Evolutionary conservation across 805 yeast species (phyloP).

Genomic region (Lipomyces starkeyi): DNA sequence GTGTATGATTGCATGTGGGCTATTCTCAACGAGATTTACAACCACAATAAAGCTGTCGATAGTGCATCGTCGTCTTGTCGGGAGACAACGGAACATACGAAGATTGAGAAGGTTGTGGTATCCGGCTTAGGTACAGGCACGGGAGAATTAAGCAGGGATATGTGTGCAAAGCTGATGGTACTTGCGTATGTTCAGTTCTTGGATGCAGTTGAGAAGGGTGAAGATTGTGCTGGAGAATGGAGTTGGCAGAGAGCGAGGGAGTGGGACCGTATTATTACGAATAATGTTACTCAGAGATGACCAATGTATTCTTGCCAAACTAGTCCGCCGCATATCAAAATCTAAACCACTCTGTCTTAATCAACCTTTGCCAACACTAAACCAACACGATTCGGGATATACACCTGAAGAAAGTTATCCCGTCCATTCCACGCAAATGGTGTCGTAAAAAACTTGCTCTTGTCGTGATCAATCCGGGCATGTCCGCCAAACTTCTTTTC

Average conservation of each 20-base stretch:
- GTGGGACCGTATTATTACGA: constrained; percentile 6
- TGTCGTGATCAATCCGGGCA: constrained; percentile 51
- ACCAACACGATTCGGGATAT: constrained; percentile 77
- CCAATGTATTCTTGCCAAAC: background rate
- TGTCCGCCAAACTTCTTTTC: constrained; percentile 79
- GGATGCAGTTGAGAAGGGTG: constrained; percentile 25
- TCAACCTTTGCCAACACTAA: constrained; percentile 58
- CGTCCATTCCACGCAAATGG: constrained; percentile 82
- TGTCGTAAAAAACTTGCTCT: constrained; percentile 70
- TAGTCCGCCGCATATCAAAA: background rate
- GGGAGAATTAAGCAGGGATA: constrained; percentile 28
- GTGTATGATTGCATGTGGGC: constrained; percentile 38
- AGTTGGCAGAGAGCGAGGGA: constrained; percentile 29
- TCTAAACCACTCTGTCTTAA: background rate
- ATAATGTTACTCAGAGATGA: background rate
- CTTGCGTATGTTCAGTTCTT: constrained; percentile 33
- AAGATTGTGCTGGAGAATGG: constrained; percentile 20
- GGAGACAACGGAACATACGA: background rate
- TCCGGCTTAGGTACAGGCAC: constrained; percentile 38
- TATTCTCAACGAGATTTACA: constrained; percentile 28
- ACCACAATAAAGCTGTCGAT: constrained; percentile 11
- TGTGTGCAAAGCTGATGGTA: constrained; percentile 34
- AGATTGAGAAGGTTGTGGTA: constrained; percentile 25
- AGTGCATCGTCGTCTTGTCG: background rate
- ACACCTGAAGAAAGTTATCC: constrained; percentile 74